phyloP scores from a whole-genome alignment of 192 early-diverging fungal species.

The Rhizophagus sp. region DNA sequence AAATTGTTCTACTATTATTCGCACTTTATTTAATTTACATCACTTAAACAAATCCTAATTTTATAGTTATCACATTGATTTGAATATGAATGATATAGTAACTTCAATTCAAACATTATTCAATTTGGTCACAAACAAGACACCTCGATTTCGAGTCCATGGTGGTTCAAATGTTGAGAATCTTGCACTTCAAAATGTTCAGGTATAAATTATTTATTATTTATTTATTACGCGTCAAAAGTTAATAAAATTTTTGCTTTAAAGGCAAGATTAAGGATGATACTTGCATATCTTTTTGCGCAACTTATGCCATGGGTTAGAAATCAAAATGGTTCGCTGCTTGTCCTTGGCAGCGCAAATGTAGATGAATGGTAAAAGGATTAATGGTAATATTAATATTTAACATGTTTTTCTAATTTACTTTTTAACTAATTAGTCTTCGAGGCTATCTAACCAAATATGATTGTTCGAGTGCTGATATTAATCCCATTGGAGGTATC shows the following conservation, averaged over 20 bases:
- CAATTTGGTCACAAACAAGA: constrained; percentile 66
- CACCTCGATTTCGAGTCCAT: constrained; percentile 77
- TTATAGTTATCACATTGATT: constrained; percentile 84
- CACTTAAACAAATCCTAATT: background rate
- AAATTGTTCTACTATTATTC: no score
- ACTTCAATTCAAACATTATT: constrained; percentile 77
- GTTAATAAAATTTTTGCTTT: background rate
- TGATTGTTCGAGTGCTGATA: constrained; percentile 95
- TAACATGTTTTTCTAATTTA: background rate
- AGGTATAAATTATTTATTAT: constrained; percentile 43
- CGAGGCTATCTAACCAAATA: constrained; percentile 99
- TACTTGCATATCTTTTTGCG: constrained; percentile 92
- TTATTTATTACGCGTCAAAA: background rate
- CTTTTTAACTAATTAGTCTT: constrained; percentile 49
- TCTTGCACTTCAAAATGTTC: constrained; percentile 95
- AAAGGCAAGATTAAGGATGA: constrained; percentile 92
- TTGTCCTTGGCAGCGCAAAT: constrained; percentile 96
- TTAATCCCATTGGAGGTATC: constrained; percentile 97
- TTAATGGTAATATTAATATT: no score
- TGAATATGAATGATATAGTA: constrained; percentile 87
- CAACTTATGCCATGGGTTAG: constrained; percentile 93
- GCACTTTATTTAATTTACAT: no score
- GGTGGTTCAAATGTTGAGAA: constrained; percentile 89
- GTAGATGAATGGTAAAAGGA: constrained; percentile 83
- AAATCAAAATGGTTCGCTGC: constrained; percentile 62